Percentiles rank a stretch among this genome's conserved stretches.
Evolutionary conservation across 768 basidiomycete species (phyloP).

Genomic region (Tubosaeta sp.): DNA sequence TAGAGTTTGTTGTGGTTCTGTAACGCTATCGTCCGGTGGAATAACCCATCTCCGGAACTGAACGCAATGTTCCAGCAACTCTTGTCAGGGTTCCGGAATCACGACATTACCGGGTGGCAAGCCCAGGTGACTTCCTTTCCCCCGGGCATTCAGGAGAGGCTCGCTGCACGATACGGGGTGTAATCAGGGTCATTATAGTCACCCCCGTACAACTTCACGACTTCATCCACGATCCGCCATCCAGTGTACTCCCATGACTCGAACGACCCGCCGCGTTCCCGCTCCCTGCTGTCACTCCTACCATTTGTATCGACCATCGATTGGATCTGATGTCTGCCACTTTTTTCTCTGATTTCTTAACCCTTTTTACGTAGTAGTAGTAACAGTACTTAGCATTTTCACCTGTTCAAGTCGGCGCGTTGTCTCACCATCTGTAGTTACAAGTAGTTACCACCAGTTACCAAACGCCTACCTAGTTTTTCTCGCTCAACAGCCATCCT

Average conservation of each 20-base stretch:
- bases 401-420: slow-evolving; percentile 15
- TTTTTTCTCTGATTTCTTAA: not conserved
- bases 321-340: slow-evolving; percentile 19
- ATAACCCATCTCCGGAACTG: slow-evolving; percentile 83
- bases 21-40: slow-evolving; percentile 96
- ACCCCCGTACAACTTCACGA: slow-evolving; percentile 10
- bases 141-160: slow-evolving; percentile 80
- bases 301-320: slow-evolving; percentile 29
- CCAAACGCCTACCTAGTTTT: slow-evolving; percentile 34
- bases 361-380: slow-evolving; percentile 15
- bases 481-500: slow-evolving; percentile 2
- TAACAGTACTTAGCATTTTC: slow-evolving; percentile 23
- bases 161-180: slow-evolving; percentile 84
- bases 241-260: slow-evolving; percentile 13
- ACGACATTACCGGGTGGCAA: slow-evolving; percentile 82
- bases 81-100: slow-evolving; percentile 84
- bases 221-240: slow-evolving; percentile 8
- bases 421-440: slow-evolving; percentile 31
- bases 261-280: slow-evolving; percentile 7
- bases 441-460: slow-evolving; percentile 25
- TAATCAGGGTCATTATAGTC: slow-evolving; percentile 30
- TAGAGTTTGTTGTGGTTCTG: slow-evolving; percentile 97
- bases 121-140: slow-evolving; percentile 82
- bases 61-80: slow-evolving; percentile 93
- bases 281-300: slow-evolving; percentile 17